phyloP scores from a whole-genome alignment of 352 stramenopile genomes.

The Pythium scleroteichum region DNA sequence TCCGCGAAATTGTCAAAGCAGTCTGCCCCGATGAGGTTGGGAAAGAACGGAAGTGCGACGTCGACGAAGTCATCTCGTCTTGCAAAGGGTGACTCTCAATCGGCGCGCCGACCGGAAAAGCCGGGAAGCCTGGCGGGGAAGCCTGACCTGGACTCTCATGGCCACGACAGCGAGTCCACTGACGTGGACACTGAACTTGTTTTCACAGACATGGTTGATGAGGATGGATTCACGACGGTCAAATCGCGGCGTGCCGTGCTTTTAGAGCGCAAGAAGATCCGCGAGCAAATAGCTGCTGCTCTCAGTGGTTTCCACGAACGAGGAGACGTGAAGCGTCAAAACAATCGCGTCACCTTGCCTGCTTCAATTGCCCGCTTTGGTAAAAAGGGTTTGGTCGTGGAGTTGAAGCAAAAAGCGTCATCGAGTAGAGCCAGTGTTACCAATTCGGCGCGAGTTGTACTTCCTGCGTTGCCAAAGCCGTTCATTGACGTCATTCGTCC shows the following conservation, averaged over 20 bases:
- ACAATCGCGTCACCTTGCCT: slow-evolving; percentile 1
- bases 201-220: slow-evolving; percentile 3
- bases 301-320: slow-evolving; percentile 14
- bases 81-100: too few relatives aligned
- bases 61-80: too few relatives aligned
- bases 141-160: not conserved
- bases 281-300: slow-evolving; percentile 15
- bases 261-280: slow-evolving; percentile 27
- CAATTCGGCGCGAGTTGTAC: not conserved
- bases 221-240: slow-evolving; percentile 33
- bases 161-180: too few relatives aligned
- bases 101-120: too few relatives aligned
- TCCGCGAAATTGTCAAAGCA: too few relatives aligned
- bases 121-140: too few relatives aligned
- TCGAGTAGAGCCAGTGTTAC: too few relatives aligned
- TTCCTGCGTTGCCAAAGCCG: slow-evolving; percentile 5
- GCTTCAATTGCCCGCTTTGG: slow-evolving; percentile 13
- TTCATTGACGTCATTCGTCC: slow-evolving; percentile 25
- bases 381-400: slow-evolving; percentile 13
- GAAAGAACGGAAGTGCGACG: too few relatives aligned
- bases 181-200: too few relatives aligned
- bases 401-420: not conserved
- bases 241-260: slow-evolving; percentile 32
- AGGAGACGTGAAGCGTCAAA: slow-evolving; percentile 3
- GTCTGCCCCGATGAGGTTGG: too few relatives aligned